phyloP scores from a whole-genome alignment of 148 eudicot species.

The Dianthus caryophyllus region DNA sequence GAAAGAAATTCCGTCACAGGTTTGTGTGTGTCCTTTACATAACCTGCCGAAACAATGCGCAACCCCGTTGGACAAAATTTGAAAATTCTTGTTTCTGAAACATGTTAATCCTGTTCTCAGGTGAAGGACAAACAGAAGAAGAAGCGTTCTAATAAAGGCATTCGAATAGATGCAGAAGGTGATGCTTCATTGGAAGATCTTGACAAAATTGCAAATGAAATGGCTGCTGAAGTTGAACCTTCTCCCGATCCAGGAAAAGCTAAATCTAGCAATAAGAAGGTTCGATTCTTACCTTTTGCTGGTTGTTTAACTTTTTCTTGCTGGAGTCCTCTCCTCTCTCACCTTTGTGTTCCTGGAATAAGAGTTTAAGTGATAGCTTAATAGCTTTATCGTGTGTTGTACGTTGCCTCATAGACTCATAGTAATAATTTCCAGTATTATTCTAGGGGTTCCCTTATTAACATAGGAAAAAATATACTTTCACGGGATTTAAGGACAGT shows the following conservation, averaged over 20 bases:
- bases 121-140: slow-evolving; percentile 84
- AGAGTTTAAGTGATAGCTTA: slow-evolving; percentile 3
- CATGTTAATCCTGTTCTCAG: slow-evolving; percentile 27
- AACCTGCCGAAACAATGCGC: neutral
- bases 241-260: slow-evolving; percentile 54
- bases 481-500: neutral
- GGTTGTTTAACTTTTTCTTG: neutral
- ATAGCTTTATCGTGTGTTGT: neutral
- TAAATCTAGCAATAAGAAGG: slow-evolving; percentile 63
- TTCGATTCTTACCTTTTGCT: slow-evolving; percentile 11
- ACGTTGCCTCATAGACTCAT: neutral
- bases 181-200: slow-evolving; percentile 89
- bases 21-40: slow-evolving; percentile 10
- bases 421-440: neutral
- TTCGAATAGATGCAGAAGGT: slow-evolving; percentile 89
- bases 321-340: neutral
- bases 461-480: neutral
- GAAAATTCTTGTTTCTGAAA: slow-evolving; percentile 4
- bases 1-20: slow-evolving; percentile 78
- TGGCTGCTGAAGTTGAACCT: slow-evolving; percentile 42
- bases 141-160: slow-evolving; percentile 64
- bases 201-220: slow-evolving; percentile 39
- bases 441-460: neutral
- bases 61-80: neutral
- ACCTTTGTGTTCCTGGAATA: neutral